Evolutionary conservation across 1,139 yeast species (phyloP), one percentile per base, ranked within the genome.

Genomic region (Protomyces inundatus): DNA sequence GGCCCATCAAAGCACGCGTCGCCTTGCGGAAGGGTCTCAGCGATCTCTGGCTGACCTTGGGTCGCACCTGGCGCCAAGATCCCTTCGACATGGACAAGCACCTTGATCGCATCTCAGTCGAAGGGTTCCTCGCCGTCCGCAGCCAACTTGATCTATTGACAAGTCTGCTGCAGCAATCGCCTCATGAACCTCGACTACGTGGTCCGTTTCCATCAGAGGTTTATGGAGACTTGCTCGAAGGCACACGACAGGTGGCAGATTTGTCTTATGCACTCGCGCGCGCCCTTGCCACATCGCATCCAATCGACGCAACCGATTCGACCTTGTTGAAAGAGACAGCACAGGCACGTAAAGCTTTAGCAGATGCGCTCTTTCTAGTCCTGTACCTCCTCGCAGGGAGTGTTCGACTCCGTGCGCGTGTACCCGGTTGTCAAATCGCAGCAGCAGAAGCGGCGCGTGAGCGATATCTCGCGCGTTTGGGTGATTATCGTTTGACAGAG

Each of bases 361-460:
- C 87, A 70, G 86, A 85, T 68, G 75, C 93, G 33, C 82, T 88
- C 0, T 87, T 88, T 68, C 77, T 88, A 67, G 83, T 86, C 6
- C 87, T 88, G 71, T 88, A 88, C 75, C 84, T 88, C 84, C 79
- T 87, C 12, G 86, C 95, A 2, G 84, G 91, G 42, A 88, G 95
- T 0, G 79, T 88, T 77, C 81, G 84, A 63, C 75, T 88, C 35
- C 90, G 90, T 2, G 82, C 87, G 67, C 95, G 95, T 0, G 72
- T 88, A 37, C 95, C 95, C 0, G 82, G 81, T 39, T 85, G 84
- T 69, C 86, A 91, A 3, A 93, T 95, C 0, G 45, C 50, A 5
- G 84, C 90, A 0, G 85, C 90, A 0, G 88, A 84, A 56, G 88
- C 85, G 72, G 87, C 95, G 0, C 83, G 85, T 70, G 89, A 85